Percentiles rank a stretch among this genome's conserved stretches.
Evolutionary conservation across 192 early-diverging fungal genomes (phyloP).

Genomic region (Coemansia sp.): DNA sequence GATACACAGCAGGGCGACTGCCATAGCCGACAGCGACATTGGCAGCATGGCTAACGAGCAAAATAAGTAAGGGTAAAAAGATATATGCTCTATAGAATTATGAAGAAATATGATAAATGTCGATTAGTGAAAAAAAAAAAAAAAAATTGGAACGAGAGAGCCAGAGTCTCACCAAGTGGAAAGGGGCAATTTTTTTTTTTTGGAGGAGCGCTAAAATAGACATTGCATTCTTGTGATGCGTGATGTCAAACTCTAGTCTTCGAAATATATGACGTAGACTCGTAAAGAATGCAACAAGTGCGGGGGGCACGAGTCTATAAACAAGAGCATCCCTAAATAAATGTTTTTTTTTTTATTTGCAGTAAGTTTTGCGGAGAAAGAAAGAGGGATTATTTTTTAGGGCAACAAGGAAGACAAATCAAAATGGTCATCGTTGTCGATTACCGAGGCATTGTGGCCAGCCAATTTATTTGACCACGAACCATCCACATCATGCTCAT

Average conservation of each 20-base stretch:
- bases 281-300: not conserved
- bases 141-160: not conserved
- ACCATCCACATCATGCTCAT: not conserved
- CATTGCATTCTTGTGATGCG: not conserved
- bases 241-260: too few relatives aligned
- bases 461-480: constrained; percentile 24
- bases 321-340: not conserved
- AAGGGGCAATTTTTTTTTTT: too few relatives aligned
- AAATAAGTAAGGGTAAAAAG: not conserved
- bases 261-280: too few relatives aligned
- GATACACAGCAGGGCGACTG: not conserved
- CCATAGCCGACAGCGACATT: not conserved
- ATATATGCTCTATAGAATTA: not conserved
- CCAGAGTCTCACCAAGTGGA: not conserved
- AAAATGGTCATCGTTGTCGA: constrained; percentile 33
- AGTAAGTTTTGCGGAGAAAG: constrained; percentile 1
- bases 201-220: not conserved
- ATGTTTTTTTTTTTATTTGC: not conserved
- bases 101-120: not conserved
- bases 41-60: constrained; percentile 2
- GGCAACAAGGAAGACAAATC: constrained; percentile 26
- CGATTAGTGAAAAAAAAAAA: not conserved
- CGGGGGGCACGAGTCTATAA: not conserved
- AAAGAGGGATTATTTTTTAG: constrained; percentile 1
- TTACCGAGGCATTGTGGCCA: constrained; percentile 10